Percentiles rank a stretch among this genome's conserved stretches.
Conservation (phyloP, 2,329 filamentous ascomycete genomes). For the Fusarium chaquense region DNA sequence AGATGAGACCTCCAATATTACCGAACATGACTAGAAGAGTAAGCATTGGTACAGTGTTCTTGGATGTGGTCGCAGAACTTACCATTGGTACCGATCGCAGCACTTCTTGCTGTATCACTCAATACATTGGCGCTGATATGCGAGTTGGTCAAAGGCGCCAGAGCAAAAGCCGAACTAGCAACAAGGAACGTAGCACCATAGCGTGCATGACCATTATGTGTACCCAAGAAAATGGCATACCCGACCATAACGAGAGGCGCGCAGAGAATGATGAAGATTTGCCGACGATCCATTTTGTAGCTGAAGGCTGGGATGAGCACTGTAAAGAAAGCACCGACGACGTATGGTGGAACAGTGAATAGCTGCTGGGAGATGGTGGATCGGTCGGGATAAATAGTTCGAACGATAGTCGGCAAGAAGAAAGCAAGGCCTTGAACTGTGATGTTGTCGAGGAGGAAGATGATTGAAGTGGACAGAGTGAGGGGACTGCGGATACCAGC, state of each 20-base stretch:
- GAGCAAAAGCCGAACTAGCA: slow-evolving; percentile 51
- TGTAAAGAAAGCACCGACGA: slow-evolving; percentile 76
- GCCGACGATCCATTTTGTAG: slow-evolving; percentile 70
- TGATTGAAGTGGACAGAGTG: slow-evolving; percentile 60
- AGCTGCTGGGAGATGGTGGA: slow-evolving; percentile 73
- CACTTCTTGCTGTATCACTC: slow-evolving; percentile 75
- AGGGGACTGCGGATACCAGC: slow-evolving; percentile 74
- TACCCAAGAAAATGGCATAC: slow-evolving; percentile 77
- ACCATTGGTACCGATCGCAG: slow-evolving; percentile 71
- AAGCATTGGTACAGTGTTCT: background rate
- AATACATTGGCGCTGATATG: slow-evolving; percentile 75
- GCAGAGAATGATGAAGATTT: slow-evolving; percentile 69
- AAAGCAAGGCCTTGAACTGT: slow-evolving; percentile 79
- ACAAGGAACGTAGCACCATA: slow-evolving; percentile 80
- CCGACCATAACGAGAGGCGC: slow-evolving; percentile 75
- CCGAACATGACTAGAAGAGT: slow-evolving; percentile 71
- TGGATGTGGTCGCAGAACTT: accelerated
- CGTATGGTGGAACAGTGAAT: slow-evolving; percentile 76
- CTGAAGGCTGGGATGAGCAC: slow-evolving; percentile 70
- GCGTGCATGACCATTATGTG: slow-evolving; percentile 62
- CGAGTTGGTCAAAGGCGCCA: slow-evolving; percentile 44
- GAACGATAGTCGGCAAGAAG: slow-evolving; percentile 78
- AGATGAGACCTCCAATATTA: slow-evolving; percentile 74
- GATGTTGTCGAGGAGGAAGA: slow-evolving; percentile 75
- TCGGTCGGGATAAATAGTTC: slow-evolving; percentile 72